These are phyloP conservation scores for Kondoa malvinella DNA, from an alignment of 768 basidiomycete species.

Conservation along the genomic window DNA sequence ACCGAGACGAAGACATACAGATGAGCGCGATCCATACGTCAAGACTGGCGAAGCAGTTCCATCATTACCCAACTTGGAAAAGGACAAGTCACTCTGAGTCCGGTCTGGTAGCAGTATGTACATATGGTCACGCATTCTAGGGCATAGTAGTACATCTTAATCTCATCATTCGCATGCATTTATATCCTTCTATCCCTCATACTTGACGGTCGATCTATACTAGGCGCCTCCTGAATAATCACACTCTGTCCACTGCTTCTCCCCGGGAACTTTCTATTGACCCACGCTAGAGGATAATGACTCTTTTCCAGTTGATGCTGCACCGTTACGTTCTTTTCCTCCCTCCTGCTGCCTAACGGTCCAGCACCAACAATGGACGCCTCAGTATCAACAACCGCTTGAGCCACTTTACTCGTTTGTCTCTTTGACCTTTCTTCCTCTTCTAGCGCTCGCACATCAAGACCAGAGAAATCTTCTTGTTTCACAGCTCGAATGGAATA, in stretches of 20 bases:
- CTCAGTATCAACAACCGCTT: neutral
- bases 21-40: neutral
- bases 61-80: neutral
- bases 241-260: neutral
- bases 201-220: neutral
- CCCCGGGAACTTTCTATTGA: neutral
- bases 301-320: too few species aligned
- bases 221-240: neutral
- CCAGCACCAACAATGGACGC: neutral
- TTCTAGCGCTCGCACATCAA: neutral
- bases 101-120: too few species aligned
- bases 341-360: neutral
- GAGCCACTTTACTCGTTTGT: neutral
- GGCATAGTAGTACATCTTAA: neutral
- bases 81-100: neutral
- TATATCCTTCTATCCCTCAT: neutral
- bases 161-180: neutral
- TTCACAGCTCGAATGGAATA: conserved; percentile 90
- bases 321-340: neutral
- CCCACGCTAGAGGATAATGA: neutral
- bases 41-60: neutral
- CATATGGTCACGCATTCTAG: too few species aligned
- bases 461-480: conserved; percentile 63
- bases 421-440: neutral
- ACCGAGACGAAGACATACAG: conserved; percentile 9